phyloP scores from a whole-genome alignment of 2,329 filamentous ascomycete species.

The Fusarium praegraminearum region DNA sequence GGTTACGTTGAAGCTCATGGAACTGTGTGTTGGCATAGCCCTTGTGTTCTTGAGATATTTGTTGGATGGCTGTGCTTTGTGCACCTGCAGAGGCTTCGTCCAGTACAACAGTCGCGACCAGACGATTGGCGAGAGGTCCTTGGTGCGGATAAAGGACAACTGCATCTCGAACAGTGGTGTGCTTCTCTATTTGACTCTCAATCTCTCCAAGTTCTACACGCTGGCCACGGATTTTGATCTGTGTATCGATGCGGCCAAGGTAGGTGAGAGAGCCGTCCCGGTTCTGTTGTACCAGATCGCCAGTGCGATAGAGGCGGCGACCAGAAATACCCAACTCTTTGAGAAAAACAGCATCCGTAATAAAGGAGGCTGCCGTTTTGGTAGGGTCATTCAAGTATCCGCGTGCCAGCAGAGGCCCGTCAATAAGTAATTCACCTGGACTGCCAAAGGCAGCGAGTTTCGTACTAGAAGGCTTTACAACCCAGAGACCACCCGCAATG shows the following conservation, averaged over 20 bases:
- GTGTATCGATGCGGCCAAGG: conserved; percentile 4
- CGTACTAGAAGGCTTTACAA: conserved; percentile 6
- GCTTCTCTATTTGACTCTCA: conserved; percentile 7
- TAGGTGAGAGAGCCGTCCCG: conserved; percentile 2
- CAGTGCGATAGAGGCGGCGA: conserved; percentile 4
- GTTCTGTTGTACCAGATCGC: conserved; percentile 7
- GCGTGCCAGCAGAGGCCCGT: conserved; percentile 3
- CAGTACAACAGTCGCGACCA: conserved; percentile 6
- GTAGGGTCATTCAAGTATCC: conserved; percentile 6
- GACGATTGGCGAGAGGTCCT: conserved; percentile 1
- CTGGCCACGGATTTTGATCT: conserved; percentile 6
- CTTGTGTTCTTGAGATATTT: not conserved
- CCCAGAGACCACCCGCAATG: conserved; percentile 9
- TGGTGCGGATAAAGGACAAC: conserved; percentile 5
- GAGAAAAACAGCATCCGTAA: not conserved
- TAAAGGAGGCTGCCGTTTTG: not conserved
- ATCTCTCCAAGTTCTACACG: conserved; percentile 8
- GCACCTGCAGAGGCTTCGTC: not conserved
- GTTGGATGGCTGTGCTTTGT: conserved; percentile 3
- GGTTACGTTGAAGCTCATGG: not conserved
- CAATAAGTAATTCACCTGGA: conserved; percentile 4
- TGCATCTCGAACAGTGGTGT: not conserved
- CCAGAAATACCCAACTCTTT: not conserved
- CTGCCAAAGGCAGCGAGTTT: conserved; percentile 5
- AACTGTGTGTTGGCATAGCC: not conserved